Conservation (phyloP, 306 rosid genomes). For the Heteromeles arbutifolia region DNA sequence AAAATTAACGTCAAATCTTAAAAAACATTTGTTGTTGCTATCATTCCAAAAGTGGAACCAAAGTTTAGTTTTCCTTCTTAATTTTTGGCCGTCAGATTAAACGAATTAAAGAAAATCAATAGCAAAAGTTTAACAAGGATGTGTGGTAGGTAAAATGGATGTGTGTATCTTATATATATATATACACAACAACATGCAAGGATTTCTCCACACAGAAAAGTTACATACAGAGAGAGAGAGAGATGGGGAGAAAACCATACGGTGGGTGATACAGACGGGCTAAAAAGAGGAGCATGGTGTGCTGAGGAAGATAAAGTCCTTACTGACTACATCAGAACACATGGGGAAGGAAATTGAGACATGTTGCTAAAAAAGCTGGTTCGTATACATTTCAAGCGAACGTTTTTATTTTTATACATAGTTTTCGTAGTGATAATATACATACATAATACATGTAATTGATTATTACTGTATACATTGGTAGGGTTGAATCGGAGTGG, state of each 20-base stretch:
- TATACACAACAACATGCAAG: no score
- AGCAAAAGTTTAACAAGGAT: no score
- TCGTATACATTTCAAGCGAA: background rate
- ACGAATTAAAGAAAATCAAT: no score
- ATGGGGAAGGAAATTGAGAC: constrained; percentile 29
- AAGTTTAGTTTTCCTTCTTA: no score
- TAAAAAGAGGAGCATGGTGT: constrained; percentile 25
- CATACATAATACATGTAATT: background rate
- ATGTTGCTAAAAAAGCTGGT: constrained; percentile 22
- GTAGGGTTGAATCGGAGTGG: constrained; percentile 27
- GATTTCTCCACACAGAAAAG: no score
- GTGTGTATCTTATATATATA: no score
- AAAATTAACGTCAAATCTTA: no score
- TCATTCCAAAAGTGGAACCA: no score
- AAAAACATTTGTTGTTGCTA: no score
- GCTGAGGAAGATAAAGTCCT: constrained; percentile 23
- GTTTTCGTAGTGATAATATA: background rate
- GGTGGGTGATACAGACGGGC: background rate
- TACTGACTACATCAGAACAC: constrained; percentile 1
- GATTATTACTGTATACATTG: background rate
- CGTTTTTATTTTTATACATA: no score
- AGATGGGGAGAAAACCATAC: constrained; percentile 16
- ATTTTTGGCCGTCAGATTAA: no score
- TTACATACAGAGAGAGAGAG: background rate
- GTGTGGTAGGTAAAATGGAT: no score